Evolutionary conservation across 129 eudicot genomes (phyloP), one percentile per base, ranked within the genome.

Genomic region (Escallonia herrerae): DNA sequence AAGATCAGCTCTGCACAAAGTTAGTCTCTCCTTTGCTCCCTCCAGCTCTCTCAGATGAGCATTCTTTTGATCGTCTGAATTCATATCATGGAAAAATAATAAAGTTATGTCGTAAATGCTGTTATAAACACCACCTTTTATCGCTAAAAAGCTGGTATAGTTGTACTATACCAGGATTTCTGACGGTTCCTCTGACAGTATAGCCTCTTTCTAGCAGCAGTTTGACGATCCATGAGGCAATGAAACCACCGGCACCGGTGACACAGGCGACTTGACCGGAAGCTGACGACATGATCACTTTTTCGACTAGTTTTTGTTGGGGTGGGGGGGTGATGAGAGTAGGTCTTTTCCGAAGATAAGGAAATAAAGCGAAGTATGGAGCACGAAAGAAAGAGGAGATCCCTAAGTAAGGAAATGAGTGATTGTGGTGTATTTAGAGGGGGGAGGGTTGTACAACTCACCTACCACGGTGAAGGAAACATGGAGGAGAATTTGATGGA

Each of bases 241-340:
- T 84, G 80, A 83, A 94, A 3, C 99, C 99, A 8, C 95, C 99
- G 73, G 99, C 99, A 43, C 99, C 99, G 87, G 99, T 94, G 75
- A 94, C 99, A 50, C 99, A 94, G 8, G 89, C 86, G 67, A 86
- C 71, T 68, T 80, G 81, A 50, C 62, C 76, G 40, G 86, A 39
- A 42, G 58, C 85, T 33, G 90, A 69, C 56, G 96, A 79, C 96
- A 89, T 89, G 68, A 5, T 76, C 48, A 15, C 13, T 58, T 65
- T 43, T 38, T 42, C 67, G 47, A 12, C 14, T 37, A 14, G 56
- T 6, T 8, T 67, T 42, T 41, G 60, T 67, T 64, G 33, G 67
- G 50, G 9, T 58, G 9, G 45, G 43, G 15, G 8, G 8, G 47
- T 54, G 65, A 33, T 5, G 41, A 8, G 5, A 9, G 45, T 12